These are phyloP conservation scores for Tulasnella sp. DNA, from an alignment of 768 basidiomycete genomes.

Conservation along the genomic window DNA sequence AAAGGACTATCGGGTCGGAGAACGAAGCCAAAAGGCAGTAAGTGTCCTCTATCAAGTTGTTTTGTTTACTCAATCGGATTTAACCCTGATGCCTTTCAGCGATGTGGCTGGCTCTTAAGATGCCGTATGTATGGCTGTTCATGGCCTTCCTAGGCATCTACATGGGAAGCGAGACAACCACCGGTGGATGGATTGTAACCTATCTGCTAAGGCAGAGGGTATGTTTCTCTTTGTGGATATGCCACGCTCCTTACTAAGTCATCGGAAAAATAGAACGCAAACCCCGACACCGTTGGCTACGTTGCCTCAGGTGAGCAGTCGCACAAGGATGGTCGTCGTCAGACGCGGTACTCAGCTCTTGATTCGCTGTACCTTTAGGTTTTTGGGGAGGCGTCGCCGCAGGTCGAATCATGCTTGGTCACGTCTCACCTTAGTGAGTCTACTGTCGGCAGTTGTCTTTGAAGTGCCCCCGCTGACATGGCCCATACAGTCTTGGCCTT, in stretches of 20 bases:
- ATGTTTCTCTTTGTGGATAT: slow-evolving; percentile 15
- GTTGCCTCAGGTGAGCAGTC: too few species aligned
- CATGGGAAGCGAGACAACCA: slow-evolving; percentile 42
- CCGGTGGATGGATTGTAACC: slow-evolving; percentile 47
- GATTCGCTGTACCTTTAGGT: too few species aligned
- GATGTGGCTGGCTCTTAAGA: slow-evolving; percentile 29
- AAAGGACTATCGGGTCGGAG: too few species aligned
- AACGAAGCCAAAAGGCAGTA: slow-evolving; percentile 15
- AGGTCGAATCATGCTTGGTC: slow-evolving; percentile 40
- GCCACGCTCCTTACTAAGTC: neutral
- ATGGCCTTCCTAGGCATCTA: slow-evolving; percentile 35
- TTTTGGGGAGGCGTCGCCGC: slow-evolving; percentile 47
- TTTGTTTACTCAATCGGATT: too few species aligned
- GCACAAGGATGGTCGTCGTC: too few species aligned
- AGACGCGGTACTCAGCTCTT: too few species aligned
- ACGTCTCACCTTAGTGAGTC: slow-evolving; percentile 33
- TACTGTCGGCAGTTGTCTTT: neutral
- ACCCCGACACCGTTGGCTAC: too few species aligned
- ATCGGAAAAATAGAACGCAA: slow-evolving; percentile 27
- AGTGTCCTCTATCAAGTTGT: too few species aligned
- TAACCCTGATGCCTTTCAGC: too few species aligned
- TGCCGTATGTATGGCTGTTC: slow-evolving; percentile 39
- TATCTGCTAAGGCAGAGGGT: slow-evolving; percentile 34
- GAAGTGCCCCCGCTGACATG: neutral
- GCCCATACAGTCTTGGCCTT: neutral